Evolutionary conservation across 305 asterid genomes (phyloP).

Genomic region (Coffea humblotiana): DNA sequence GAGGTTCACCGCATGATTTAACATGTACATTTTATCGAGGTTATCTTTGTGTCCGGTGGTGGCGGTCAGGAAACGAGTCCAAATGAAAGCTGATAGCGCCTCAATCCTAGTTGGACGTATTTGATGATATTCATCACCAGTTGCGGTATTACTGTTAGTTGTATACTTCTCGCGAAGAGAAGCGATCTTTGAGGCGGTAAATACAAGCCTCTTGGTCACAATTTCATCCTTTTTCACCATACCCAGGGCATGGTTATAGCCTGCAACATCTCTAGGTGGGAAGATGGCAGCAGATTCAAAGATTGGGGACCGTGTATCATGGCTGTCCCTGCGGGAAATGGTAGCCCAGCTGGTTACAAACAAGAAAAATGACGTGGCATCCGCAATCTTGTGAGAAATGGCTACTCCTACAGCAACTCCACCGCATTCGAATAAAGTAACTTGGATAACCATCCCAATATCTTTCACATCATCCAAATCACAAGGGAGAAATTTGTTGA

Average conservation of each 20-base stretch:
- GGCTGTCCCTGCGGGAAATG: background rate
- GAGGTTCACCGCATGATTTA: constrained; percentile 45
- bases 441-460: background rate
- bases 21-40: constrained; percentile 24
- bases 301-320: background rate
- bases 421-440: constrained; percentile 11
- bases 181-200: background rate
- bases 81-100: constrained; percentile 16
- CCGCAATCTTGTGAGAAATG: constrained; percentile 15
- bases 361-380: constrained; percentile 11
- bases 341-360: constrained; percentile 13
- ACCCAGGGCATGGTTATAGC: background rate
- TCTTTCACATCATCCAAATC: constrained; percentile 8
- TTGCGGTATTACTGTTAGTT: too few relatives aligned
- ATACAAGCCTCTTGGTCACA: constrained; percentile 3
- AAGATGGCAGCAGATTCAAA: constrained; percentile 6
- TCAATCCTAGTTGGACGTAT: background rate
- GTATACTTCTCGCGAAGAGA: constrained; percentile 11
- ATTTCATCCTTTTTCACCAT: constrained; percentile 5
- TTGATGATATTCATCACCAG: background rate
- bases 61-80: constrained; percentile 10
- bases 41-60: background rate
- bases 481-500: constrained; percentile 14
- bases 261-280: background rate
- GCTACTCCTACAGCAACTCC: constrained; percentile 13